Conservation (phyloP, 108 stramenopile species). For the Skeletonema tropicum region DNA sequence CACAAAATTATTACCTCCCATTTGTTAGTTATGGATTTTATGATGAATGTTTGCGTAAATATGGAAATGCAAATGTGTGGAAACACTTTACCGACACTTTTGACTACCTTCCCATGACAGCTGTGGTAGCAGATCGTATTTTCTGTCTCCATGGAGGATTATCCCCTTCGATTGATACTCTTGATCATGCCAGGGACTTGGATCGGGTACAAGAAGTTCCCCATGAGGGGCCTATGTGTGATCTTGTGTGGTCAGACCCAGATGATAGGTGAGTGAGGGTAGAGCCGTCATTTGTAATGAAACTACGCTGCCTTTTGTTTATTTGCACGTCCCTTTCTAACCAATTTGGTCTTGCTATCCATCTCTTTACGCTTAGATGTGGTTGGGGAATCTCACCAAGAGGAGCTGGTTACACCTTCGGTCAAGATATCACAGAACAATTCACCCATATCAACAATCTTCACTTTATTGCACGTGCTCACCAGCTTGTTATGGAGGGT, state of each 20-base stretch:
- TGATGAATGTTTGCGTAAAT: conserved; percentile 98
- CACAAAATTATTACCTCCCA: neutral
- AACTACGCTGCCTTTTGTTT: neutral
- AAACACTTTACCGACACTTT: conserved; percentile 98
- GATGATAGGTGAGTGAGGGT: conserved; percentile 83
- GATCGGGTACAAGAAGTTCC: conserved; percentile 99
- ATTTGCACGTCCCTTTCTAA: neutral
- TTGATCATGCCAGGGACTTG: conserved; percentile 92
- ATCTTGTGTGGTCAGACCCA: conserved; percentile 99
- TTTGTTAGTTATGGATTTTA: conserved; percentile 89
- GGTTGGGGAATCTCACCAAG: conserved; percentile 91
- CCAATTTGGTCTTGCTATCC: neutral
- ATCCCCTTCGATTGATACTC: conserved; percentile 88
- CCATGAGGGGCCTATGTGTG: conserved; percentile 99
- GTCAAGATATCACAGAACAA: conserved; percentile 92
- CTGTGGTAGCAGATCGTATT: conserved; percentile 92
- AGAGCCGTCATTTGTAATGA: neutral
- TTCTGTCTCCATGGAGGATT: conserved; percentile 97
- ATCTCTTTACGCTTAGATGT: conserved; percentile 23
- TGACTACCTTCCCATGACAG: conserved; percentile 93
- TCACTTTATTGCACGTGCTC: conserved; percentile 91
- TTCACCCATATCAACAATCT: conserved; percentile 94
- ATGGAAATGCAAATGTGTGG: conserved; percentile 98
- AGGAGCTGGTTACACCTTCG: conserved; percentile 95
- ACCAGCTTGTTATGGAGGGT: conserved; percentile 98